A percentile compares a stretch with the other conserved stretches of the same genome.
Conservation (phyloP, 1,284 basidiomycete genomes). For the Fomitopsis betulina region DNA sequence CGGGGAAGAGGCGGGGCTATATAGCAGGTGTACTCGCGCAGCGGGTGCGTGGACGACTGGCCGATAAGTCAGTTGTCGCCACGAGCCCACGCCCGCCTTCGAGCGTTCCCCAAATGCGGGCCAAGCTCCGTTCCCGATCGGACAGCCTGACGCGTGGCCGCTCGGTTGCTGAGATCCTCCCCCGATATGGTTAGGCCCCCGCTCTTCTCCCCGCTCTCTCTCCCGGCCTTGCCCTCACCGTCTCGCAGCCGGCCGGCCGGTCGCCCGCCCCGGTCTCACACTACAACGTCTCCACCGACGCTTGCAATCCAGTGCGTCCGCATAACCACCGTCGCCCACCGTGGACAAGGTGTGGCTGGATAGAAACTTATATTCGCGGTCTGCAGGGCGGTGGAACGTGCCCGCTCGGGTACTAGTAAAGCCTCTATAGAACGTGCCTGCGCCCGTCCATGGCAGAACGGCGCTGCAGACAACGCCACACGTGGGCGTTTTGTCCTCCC, state of each 20-base stretch:
- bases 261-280: neutral
- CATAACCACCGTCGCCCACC: neutral
- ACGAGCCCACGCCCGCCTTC: slow-evolving; percentile 1
- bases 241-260: neutral
- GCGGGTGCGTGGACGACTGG: neutral
- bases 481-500: neutral
- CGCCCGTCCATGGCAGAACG: neutral
- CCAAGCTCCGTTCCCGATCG: slow-evolving; percentile 1
- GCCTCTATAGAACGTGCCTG: neutral
- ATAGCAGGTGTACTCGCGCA: neutral
- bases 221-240: neutral
- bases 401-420: neutral
- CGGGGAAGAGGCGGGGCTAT: neutral
- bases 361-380: neutral
- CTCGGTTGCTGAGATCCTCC: neutral
- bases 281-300: too few relatives aligned
- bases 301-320: neutral
- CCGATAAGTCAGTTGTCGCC: neutral
- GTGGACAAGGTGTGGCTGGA: too few relatives aligned
- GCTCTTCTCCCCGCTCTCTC: neutral
- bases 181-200: slow-evolving; percentile 1
- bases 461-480: neutral
- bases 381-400: neutral
- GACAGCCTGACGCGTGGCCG: neutral
- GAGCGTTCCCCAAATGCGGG: neutral